These are phyloP conservation scores for Claviceps africana DNA, from an alignment of 2,329 filamentous ascomycete genomes.

Conservation along the genomic window DNA sequence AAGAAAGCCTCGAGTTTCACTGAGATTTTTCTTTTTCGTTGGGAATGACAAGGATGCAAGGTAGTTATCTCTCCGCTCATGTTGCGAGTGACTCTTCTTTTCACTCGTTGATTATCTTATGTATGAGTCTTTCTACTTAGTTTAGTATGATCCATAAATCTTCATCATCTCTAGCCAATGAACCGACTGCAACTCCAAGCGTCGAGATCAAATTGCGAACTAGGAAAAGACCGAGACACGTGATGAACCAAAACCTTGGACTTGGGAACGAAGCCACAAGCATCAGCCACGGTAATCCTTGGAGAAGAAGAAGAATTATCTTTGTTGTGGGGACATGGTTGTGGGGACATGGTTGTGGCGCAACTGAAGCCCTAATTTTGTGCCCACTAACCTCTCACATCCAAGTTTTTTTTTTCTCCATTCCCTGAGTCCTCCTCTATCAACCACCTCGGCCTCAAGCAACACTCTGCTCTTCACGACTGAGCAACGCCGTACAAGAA, in stretches of 20 bases:
- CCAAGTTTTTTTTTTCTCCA: conserved; percentile 15
- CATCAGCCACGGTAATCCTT: conserved; percentile 3
- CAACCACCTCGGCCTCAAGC: conserved; percentile 17
- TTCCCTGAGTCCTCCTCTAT: conserved; percentile 11
- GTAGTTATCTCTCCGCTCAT: neutral
- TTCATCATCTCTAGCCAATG: neutral
- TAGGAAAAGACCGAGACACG: neutral
- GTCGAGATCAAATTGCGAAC: neutral
- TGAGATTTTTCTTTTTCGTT: neutral
- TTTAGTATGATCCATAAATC: neutral
- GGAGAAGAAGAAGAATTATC: neutral
- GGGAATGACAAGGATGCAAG: neutral
- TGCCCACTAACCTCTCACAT: conserved; percentile 17
- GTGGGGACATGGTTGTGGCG: conserved; percentile 3
- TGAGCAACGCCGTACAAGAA: conserved; percentile 22
- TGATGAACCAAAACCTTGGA: neutral
- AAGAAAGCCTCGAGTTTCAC: too few relatives aligned
- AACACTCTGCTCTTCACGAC: conserved; percentile 20
- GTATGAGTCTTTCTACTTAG: neutral
- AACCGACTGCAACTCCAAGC: neutral
- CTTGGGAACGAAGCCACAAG: too few relatives aligned
- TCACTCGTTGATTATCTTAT: neutral
- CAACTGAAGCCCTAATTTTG: conserved; percentile 24
- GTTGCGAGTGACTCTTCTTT: neutral
- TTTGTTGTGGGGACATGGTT: conserved; percentile 11